These are phyloP conservation scores for Cladosporium sp. DNA, from an alignment of 2,329 filamentous ascomycete genomes.

Conservation along the genomic window DNA sequence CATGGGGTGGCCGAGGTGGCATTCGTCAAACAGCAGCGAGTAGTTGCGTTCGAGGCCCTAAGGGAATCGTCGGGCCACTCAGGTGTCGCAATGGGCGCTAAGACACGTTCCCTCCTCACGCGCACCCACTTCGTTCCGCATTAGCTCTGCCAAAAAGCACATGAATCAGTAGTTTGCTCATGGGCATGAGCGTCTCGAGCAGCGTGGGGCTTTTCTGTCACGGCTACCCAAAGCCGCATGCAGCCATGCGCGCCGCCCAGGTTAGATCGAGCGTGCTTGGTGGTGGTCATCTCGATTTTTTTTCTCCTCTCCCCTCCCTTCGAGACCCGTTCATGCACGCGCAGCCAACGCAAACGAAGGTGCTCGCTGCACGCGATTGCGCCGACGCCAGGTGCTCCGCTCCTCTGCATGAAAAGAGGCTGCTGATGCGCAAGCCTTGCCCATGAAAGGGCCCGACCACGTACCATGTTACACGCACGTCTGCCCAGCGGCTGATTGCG, in stretches of 20 bases:
- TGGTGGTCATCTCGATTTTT: neutral
- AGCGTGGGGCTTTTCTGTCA: slow-evolving; percentile 13
- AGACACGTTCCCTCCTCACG: slow-evolving; percentile 15
- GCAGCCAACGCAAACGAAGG: slow-evolving; percentile 2
- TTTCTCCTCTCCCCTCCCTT: neutral
- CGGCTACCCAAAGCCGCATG: slow-evolving; percentile 18
- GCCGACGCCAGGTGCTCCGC: slow-evolving; percentile 3
- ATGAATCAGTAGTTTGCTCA: slow-evolving; percentile 16
- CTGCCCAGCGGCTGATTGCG: slow-evolving; percentile 17
- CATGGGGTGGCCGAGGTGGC: neutral
- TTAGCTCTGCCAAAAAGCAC: slow-evolving; percentile 12
- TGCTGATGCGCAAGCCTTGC: slow-evolving; percentile 4
- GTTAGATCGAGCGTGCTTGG: slow-evolving; percentile 2
- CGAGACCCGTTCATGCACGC: slow-evolving; percentile 14
- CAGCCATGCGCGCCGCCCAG: slow-evolving; percentile 13
- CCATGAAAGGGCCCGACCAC: slow-evolving; percentile 10
- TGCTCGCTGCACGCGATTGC: slow-evolving; percentile 10
- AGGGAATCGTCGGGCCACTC: neutral
- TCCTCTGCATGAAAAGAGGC: slow-evolving; percentile 6
- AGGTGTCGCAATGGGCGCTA: slow-evolving; percentile 3
- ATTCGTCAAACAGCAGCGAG: neutral
- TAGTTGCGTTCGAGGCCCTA: neutral
- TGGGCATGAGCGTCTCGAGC: slow-evolving; percentile 12
- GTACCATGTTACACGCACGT: slow-evolving; percentile 14
- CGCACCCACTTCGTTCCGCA: slow-evolving; percentile 15